A percentile compares a stretch with the other conserved stretches of the same genome.
Evolutionary conservation across 164 flowering plant species (phyloP).

Genomic region (Houttuynia cordata): DNA sequence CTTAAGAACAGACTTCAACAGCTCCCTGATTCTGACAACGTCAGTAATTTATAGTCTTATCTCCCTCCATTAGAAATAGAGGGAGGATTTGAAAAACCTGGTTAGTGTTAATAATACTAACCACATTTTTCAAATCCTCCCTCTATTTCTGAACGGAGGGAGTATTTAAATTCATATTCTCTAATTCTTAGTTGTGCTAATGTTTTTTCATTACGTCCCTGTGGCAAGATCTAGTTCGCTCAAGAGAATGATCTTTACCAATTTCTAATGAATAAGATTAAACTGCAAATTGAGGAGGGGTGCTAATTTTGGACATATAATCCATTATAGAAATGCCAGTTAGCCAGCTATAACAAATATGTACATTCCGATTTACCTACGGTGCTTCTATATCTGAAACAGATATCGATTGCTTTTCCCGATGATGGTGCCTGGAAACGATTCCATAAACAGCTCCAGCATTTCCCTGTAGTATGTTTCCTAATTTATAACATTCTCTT

Average conservation of each 20-base stretch:
- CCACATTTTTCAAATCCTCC: too few species aligned
- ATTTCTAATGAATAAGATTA: too few species aligned
- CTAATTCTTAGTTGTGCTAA: too few species aligned
- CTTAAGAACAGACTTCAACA: conserved; percentile 79
- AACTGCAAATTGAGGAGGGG: too few species aligned
- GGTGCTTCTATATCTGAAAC: conserved; percentile 4
- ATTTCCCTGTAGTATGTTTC: conserved; percentile 72
- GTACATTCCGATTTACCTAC: neutral
- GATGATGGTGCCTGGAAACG: conserved; percentile 99
- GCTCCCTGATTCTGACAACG: conserved; percentile 95
- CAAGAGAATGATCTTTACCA: too few species aligned
- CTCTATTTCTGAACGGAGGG: too few species aligned
- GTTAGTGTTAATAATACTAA: too few species aligned
- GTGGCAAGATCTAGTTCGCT: too few species aligned
- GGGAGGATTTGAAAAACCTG: too few species aligned
- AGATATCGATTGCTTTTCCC: conserved; percentile 95
- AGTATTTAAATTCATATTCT: too few species aligned
- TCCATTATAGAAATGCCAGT: neutral
- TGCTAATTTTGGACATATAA: neutral
- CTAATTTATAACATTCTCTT: neutral
- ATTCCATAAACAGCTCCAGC: conserved; percentile 94
- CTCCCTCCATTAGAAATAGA: too few species aligned
- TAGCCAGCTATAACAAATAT: neutral
- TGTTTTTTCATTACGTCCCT: too few species aligned
- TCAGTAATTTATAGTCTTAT: conserved; percentile 4